These are phyloP conservation scores for Schrenkiella parvula DNA, from an alignment of 345 rosid genomes.

Conservation along the genomic window DNA sequence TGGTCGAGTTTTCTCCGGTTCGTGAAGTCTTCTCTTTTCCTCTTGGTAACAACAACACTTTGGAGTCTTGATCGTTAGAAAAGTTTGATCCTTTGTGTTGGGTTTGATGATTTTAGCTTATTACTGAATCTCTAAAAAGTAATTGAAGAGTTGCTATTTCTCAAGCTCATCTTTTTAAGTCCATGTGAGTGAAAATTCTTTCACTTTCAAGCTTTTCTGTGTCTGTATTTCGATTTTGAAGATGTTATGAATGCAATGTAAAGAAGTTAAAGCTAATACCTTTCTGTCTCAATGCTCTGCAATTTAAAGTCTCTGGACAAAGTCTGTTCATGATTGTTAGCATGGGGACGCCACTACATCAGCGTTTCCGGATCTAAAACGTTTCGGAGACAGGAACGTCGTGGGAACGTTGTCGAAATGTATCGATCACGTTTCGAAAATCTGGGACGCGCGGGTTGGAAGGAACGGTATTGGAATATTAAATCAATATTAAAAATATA, in stretches of 20 bases:
- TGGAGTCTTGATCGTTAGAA: constrained; percentile 41
- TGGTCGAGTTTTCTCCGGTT: constrained; percentile 82
- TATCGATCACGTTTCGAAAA: no score
- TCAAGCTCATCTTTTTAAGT: neutral
- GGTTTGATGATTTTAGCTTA: neutral
- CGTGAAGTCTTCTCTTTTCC: constrained; percentile 72
- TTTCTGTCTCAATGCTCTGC: neutral
- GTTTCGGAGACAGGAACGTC: no score
- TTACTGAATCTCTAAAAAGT: neutral
- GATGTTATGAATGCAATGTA: neutral
- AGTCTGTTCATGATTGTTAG: neutral
- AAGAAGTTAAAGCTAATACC: neutral
- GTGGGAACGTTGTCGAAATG: no score
- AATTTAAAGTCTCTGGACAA: neutral
- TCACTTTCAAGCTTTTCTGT: neutral
- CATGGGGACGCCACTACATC: no score
- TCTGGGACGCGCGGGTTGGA: no score
- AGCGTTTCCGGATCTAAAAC: no score
- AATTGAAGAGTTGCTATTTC: neutral
- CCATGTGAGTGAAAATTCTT: neutral
- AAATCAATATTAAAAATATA: no score
- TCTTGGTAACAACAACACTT: constrained; percentile 57
- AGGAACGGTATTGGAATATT: no score
- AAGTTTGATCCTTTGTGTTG: neutral
- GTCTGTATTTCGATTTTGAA: neutral